phyloP scores from a whole-genome alignment of 169 alveolate genomes.

The Plasmodium fragile region DNA sequence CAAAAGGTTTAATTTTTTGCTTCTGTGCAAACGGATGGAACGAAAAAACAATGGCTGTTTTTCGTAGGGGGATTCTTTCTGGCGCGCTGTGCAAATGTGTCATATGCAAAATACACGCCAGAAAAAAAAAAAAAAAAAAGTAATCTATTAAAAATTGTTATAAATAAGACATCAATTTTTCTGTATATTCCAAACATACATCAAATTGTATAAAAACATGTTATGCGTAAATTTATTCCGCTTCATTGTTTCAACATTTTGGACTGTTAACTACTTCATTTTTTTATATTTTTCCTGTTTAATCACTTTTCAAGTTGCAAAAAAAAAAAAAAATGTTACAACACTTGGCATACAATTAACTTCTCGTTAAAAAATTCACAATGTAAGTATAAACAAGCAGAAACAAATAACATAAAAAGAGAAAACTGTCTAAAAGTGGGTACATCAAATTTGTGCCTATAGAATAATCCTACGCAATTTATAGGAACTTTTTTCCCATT shows the following conservation, averaged over 20 bases:
- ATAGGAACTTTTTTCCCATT: slow-evolving; percentile 25
- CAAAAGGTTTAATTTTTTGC: slow-evolving; percentile 3
- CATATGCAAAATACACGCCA: background rate
- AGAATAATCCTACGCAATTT: slow-evolving; percentile 41
- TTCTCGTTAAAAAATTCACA: background rate
- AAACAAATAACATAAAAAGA: slow-evolving; percentile 34
- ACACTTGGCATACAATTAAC: background rate
- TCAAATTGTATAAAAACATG: background rate
- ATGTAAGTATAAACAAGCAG: background rate
- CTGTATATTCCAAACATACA: background rate
- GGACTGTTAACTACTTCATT: background rate
- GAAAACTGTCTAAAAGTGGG: slow-evolving; percentile 26
- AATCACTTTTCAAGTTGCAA: background rate
- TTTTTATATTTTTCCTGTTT: slow-evolving; percentile 16
- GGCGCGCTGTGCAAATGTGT: background rate
- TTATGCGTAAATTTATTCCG: background rate
- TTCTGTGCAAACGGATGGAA: background rate
- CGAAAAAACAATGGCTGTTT: background rate
- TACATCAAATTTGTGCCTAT: slow-evolving; percentile 25
- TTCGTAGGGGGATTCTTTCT: background rate
- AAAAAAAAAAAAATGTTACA: background rate
- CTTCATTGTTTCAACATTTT: background rate
- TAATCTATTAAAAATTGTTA: slow-evolving; percentile 14
- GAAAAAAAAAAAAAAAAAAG: slow-evolving; percentile 26
- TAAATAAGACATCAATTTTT: slow-evolving; percentile 12